Base-by-base conservation (phyloP, 768 basidiomycete species). In the Macrolepiota albuminosa region DNA sequence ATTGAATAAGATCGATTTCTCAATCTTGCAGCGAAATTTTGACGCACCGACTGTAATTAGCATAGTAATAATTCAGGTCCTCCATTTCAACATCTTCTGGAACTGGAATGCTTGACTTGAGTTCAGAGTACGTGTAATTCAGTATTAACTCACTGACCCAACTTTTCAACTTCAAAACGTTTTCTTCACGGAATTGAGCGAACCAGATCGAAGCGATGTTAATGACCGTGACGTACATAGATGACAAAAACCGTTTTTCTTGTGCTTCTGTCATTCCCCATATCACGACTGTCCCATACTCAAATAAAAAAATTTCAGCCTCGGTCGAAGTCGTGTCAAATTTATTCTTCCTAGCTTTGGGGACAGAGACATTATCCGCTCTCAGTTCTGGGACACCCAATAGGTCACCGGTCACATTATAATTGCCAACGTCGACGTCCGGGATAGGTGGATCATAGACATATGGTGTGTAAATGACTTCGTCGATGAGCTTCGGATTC, bases 201-300 rank as follows among this genome's bases (percentile, higher is more conserved):
- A 24, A 45, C 58, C 40, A 34, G 37, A 55, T 21, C 40, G 42
- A 51, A 54, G 46, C 56, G 36, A 53, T 49, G 29, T 52, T 48
- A 42, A 52, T 51, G 36, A 78, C 91, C 73, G 52, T 56, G 33
- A 78, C 91, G 73, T 68, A 95, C 95, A 98, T 82, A 24, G 94
- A 95, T 31, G 89, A 86, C 62, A 98, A 75, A 67, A 98, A 94
- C 9, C 94, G 81, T 71, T 84, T 90, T 76, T 98, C 95, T 68
- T 97, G 92, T 6, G 85, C 78, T 70, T 97, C 93, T 42, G 91
- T 88, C 95, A 98, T 97, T 29, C 95, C 95, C 95, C 95, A 98
- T 54, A 96, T 91, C 29, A 98, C 95, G 31, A 96, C 91, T 0
- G 93, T 95, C 13, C 95, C 95, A 69, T 96, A 97, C 63, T 89